phyloP scores from a whole-genome alignment of 164 flowering plant species.

The Aristolochia contorta region DNA sequence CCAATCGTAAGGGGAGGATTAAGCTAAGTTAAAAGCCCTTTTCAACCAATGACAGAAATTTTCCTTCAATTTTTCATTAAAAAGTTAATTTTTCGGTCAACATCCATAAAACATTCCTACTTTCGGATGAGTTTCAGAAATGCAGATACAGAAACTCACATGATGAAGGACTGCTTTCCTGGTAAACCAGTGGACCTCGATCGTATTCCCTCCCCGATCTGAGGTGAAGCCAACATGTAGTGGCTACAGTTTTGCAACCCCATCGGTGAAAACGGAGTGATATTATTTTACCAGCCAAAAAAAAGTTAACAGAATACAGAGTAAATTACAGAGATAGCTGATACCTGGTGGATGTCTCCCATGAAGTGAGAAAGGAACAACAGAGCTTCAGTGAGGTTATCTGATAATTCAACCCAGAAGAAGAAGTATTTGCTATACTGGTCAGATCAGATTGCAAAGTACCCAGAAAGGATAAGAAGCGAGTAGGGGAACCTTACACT shows the following conservation, averaged over 20 bases:
- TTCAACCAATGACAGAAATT: no score
- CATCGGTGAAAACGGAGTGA: neutral
- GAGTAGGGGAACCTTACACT: slow-evolving; percentile 23
- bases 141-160: slow-evolving; percentile 27
- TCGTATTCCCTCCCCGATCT: slow-evolving; percentile 75
- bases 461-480: neutral
- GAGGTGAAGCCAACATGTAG: slow-evolving; percentile 72
- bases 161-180: slow-evolving; percentile 78
- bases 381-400: slow-evolving; percentile 81
- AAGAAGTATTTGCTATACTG: neutral
- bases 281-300: no score
- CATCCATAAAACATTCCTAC: no score
- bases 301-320: neutral
- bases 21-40: no score
- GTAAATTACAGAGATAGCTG: neutral
- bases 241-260: slow-evolving; percentile 44
- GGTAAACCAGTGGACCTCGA: slow-evolving; percentile 75
- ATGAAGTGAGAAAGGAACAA: slow-evolving; percentile 81
- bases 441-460: neutral
- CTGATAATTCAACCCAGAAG: slow-evolving; percentile 23
- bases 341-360: slow-evolving; percentile 89
- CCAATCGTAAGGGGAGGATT: neutral
- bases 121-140: neutral
- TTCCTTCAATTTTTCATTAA: no score
- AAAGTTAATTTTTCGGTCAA: no score